Percentiles rank a stretch among this genome's conserved stretches.
Evolutionary conservation across 2,329 filamentous ascomycete genomes (phyloP).

Genomic region (Stemphylium vesicarium): DNA sequence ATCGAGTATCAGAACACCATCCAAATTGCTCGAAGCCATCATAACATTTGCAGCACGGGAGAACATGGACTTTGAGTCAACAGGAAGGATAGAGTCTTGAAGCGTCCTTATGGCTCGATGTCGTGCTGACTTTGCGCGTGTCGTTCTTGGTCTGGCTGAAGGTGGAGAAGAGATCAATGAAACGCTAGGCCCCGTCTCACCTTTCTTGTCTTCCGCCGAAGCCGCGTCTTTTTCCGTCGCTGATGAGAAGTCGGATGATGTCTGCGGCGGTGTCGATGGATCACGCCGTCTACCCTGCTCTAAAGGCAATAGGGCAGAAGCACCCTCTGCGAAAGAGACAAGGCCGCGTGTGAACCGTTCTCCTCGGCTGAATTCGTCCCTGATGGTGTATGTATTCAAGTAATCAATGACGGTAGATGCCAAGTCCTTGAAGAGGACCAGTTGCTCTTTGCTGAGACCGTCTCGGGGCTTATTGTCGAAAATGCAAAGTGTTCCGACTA

Average conservation of each 20-base stretch:
- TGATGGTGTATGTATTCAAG: slow-evolving; percentile 35
- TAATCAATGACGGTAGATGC: slow-evolving; percentile 35
- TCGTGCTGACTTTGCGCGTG: slow-evolving; percentile 12
- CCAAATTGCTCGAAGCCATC: slow-evolving; percentile 39
- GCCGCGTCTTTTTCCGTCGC: not conserved
- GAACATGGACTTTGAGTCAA: slow-evolving; percentile 41
- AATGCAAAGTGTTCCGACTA: slow-evolving; percentile 35
- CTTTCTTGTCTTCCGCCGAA: not conserved
- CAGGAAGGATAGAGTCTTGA: slow-evolving; percentile 39
- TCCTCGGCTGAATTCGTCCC: slow-evolving; percentile 32
- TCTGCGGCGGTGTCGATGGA: not conserved
- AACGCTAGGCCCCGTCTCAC: not conserved
- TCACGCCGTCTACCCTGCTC: slow-evolving; percentile 2
- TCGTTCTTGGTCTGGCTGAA: not conserved
- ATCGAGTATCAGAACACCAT: slow-evolving; percentile 45
- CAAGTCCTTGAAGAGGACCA: slow-evolving; percentile 29
- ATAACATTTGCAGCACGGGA: slow-evolving; percentile 43
- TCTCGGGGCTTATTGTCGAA: slow-evolving; percentile 30
- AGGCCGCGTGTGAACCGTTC: slow-evolving; percentile 43
- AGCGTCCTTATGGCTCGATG: slow-evolving; percentile 26
- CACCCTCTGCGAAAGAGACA: slow-evolving; percentile 39
- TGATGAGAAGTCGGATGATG: not conserved
- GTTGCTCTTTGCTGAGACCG: slow-evolving; percentile 21
- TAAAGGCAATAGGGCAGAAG: slow-evolving; percentile 27
- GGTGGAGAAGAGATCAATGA: not conserved